phyloP scores from a whole-genome alignment of 345 rosid genomes.

The Trapa incisa region DNA sequence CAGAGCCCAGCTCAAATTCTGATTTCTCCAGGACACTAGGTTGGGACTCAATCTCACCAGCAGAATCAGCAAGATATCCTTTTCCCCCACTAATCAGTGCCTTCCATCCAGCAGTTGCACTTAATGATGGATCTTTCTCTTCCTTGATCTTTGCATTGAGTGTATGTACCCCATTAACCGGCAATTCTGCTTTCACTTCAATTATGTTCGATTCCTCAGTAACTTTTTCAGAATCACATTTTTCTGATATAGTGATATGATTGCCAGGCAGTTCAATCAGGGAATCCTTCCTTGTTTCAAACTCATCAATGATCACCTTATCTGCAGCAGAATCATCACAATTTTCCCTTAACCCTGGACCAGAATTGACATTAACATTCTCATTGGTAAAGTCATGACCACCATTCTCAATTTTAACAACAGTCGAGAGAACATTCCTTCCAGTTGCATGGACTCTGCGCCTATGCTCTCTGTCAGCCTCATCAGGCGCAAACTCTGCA shows the following conservation, averaged over 20 bases:
- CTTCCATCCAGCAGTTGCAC: constrained; percentile 86
- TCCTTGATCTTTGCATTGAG: constrained; percentile 66
- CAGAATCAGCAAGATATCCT: constrained; percentile 13
- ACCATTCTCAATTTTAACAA: constrained; percentile 22
- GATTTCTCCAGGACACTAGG: constrained; percentile 25
- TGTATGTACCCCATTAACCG: constrained; percentile 20
- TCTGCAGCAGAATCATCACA: constrained; percentile 16
- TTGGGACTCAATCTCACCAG: constrained; percentile 17
- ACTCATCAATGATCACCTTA: constrained; percentile 7
- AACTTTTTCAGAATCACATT: constrained; percentile 7
- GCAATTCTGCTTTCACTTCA: constrained; percentile 28
- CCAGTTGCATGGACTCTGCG: constrained; percentile 32
- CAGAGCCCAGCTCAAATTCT: constrained; percentile 59
- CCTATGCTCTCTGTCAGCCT: constrained; percentile 49
- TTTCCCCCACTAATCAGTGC: constrained; percentile 36
- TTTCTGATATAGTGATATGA: neutral
- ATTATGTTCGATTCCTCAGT: constrained; percentile 8
- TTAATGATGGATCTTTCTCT: constrained; percentile 47
- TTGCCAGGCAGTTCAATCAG: neutral
- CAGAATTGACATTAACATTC: constrained; percentile 3
- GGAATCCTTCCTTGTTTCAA: constrained; percentile 5
- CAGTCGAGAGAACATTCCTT: constrained; percentile 2
- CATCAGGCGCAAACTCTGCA: constrained; percentile 74
- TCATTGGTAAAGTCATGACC: constrained; percentile 1
- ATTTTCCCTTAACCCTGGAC: constrained; percentile 4